phyloP scores from a whole-genome alignment of 2,329 filamentous ascomycete species.

The Arthrinium phaeospermum region DNA sequence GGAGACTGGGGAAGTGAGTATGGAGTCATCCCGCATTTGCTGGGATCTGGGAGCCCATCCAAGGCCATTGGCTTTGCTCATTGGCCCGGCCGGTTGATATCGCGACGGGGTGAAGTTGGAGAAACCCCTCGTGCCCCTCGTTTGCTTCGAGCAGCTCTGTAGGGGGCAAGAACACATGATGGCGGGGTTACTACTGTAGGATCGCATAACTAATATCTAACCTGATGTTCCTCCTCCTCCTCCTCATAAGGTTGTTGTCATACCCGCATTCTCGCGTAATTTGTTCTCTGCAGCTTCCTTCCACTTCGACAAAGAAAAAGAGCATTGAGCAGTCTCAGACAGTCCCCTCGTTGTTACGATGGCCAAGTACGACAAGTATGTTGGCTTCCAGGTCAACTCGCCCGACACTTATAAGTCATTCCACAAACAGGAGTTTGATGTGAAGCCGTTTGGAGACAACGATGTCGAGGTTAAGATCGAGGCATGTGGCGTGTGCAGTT shows the following conservation, averaged over 20 bases:
- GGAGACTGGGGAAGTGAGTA: slow-evolving; percentile 4
- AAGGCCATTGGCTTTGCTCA: slow-evolving; percentile 7
- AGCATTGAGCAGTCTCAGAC: not conserved
- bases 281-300: not conserved
- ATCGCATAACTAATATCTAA: not conserved
- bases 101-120: slow-evolving; percentile 5
- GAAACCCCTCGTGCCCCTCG: slow-evolving; percentile 10
- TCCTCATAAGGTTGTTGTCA: not conserved
- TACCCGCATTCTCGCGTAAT: not conserved
- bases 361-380: slow-evolving; percentile 65
- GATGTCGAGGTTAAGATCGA: slow-evolving; percentile 90
- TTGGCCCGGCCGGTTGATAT: slow-evolving; percentile 17
- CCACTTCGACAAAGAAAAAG: not conserved
- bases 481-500: slow-evolving; percentile 77
- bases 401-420: slow-evolving; percentile 63
- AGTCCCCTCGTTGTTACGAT: slow-evolving; percentile 36
- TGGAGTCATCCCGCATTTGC: slow-evolving; percentile 7
- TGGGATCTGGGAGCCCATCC: not conserved
- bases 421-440: slow-evolving; percentile 76
- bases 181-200: not conserved
- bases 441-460: slow-evolving; percentile 85
- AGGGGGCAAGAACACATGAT: not conserved
- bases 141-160: not conserved
- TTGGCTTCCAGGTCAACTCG: slow-evolving; percentile 64
- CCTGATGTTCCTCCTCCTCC: not conserved